Conservation (phyloP, 2,329 filamentous ascomycete genomes). For the Colletotrichum acutatum region DNA sequence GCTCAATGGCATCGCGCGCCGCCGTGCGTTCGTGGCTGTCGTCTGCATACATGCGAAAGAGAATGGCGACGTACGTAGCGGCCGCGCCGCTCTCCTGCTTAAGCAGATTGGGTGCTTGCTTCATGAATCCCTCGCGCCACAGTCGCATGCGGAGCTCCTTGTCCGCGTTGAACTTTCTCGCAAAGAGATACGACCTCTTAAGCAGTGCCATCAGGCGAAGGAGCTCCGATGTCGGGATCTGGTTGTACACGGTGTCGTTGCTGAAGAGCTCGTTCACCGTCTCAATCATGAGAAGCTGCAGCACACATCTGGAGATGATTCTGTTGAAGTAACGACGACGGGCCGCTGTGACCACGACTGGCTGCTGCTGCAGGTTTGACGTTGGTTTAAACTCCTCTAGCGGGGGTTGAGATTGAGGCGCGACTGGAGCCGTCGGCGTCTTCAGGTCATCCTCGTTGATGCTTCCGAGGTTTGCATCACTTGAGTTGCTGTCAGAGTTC, state of each 20-base stretch:
- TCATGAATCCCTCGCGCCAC: conserved; percentile 99
- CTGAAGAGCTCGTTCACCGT: conserved; percentile 99
- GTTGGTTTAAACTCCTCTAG: conserved; percentile 91
- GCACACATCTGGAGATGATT: conserved; percentile 97
- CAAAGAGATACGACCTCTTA: conserved; percentile 97
- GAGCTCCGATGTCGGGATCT: conserved; percentile 91
- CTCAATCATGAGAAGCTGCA: conserved; percentile 99
- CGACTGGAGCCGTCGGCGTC: conserved; percentile 41
- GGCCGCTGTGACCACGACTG: conserved; percentile 91
- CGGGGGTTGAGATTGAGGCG: conserved; percentile 48
- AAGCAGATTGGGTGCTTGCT: conserved; percentile 95
- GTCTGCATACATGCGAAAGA: conserved; percentile 98
- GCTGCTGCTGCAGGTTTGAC: conserved; percentile 82
- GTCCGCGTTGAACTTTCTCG: conserved; percentile 96
- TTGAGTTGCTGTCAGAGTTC: conserved; percentile 43
- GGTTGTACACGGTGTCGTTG: conserved; percentile 92
- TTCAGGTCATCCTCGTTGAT: conserved; percentile 49
- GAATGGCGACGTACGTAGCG: conserved; percentile 93
- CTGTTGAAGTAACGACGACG: conserved; percentile 97
- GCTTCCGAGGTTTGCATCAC: conserved; percentile 41
- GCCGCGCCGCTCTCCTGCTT: conserved; percentile 96
- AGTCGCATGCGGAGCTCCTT: conserved; percentile 94
- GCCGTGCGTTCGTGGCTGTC: conserved; percentile 83
- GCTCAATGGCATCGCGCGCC: conserved; percentile 85
- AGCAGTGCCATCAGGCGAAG: conserved; percentile 92